Percentiles rank a stretch among this genome's conserved stretches.
Conservation (phyloP, 345 rosid genomes). For the Rhodomyrtus tomentosa region DNA sequence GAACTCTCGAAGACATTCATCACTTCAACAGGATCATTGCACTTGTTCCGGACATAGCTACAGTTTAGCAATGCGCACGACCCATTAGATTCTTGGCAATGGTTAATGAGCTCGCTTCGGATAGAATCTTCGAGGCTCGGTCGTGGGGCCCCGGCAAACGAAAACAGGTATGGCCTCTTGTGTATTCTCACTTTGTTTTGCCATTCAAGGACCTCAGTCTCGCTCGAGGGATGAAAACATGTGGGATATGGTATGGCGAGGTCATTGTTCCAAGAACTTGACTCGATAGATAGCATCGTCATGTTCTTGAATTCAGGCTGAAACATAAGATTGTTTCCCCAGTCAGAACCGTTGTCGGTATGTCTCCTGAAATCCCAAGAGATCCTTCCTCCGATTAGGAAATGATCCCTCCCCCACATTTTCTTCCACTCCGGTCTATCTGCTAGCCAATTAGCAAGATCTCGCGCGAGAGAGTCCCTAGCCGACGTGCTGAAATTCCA, state of each 20-base stretch:
- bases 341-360: conserved; percentile 3
- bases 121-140: conserved; percentile 15
- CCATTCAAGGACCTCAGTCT: conserved; percentile 23
- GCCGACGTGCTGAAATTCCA: conserved; percentile 27
- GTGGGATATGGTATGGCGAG: conserved; percentile 53
- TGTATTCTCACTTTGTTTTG: conserved; percentile 18
- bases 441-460: conserved; percentile 20
- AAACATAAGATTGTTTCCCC: conserved; percentile 43
- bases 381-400: conserved; percentile 44
- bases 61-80: conserved; percentile 36
- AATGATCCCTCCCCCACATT: conserved; percentile 49
- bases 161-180: conserved; percentile 21
- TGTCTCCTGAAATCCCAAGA: conserved; percentile 40
- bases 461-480: conserved; percentile 28
- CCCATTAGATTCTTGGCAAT: conserved; percentile 19
- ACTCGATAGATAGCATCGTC: conserved; percentile 43
- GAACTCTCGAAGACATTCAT: conserved; percentile 29
- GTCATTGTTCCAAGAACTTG: conserved; percentile 31
- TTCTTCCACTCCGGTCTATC: conserved; percentile 34
- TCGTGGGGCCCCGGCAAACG: conserved; percentile 45
- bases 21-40: conserved; percentile 27
- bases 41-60: conserved; percentile 4
- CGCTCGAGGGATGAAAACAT: conserved; percentile 38
- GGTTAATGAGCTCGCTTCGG: conserved; percentile 26
- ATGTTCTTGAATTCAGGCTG: conserved; percentile 35